phyloP scores from a whole-genome alignment of 208 protist species.

The Phytomonas sp. region DNA sequence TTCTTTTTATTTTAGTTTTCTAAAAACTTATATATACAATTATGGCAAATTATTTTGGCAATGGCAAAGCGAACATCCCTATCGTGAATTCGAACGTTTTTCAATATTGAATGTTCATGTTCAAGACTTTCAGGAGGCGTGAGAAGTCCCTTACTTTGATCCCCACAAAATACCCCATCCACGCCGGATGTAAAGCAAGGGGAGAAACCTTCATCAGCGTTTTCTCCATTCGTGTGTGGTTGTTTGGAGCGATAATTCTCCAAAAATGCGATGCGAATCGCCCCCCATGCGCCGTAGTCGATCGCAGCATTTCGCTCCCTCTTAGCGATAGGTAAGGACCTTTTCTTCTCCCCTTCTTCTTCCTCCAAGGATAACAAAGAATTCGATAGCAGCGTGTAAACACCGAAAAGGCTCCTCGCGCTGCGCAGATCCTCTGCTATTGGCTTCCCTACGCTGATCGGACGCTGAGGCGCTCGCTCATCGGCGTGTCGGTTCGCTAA shows the following conservation, averaged over 20 bases:
- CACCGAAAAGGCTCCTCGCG: background rate
- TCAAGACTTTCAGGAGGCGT: background rate
- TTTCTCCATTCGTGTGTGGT: background rate
- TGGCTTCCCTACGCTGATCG: background rate
- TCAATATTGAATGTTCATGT: background rate
- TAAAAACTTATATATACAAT: background rate
- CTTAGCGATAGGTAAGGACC: background rate
- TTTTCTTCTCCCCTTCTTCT: background rate
- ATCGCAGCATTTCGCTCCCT: background rate
- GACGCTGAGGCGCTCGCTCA: no score
- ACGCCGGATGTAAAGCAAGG: background rate
- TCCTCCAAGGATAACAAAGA: background rate
- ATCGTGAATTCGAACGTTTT: constrained; percentile 16
- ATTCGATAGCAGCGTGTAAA: background rate
- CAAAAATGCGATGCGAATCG: background rate
- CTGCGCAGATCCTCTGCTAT: constrained; percentile 1
- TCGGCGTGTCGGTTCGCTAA: background rate
- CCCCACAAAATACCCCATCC: background rate
- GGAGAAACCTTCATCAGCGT: background rate
- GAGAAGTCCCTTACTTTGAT: background rate
- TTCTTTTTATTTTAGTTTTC: background rate
- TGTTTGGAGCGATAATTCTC: background rate
- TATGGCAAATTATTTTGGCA: constrained; percentile 13
- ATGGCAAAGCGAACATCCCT: constrained; percentile 49
- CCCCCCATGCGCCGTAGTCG: background rate